Evolutionary conservation across 179 eudicot species (phyloP), one percentile per base, ranked within the genome.

Genomic region (Spinacia oleracea): DNA sequence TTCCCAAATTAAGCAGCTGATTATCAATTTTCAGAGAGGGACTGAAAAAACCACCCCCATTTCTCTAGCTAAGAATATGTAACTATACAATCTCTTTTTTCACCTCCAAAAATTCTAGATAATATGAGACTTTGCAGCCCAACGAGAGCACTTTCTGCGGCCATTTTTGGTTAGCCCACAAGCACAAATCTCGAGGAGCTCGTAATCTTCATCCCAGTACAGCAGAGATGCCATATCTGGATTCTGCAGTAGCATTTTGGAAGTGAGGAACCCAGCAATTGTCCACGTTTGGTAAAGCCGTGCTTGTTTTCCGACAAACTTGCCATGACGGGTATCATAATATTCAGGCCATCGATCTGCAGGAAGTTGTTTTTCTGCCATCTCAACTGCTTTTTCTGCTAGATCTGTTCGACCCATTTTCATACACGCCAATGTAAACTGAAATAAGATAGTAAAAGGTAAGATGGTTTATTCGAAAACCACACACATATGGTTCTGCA

Each of bases 341-440:
- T 93, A 90, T 84, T 93, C 98, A 32, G 98, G 98, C 97, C 98
- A 93, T 8, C 82, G 75, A 74, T 93, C 97, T 9, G 16, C 67
- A 6, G 81, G 80, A 53, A 93, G 97, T 81, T 86, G 84, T 82
- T 89, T 84, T 79, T 93, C 98, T 29, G 90, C 95, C 70, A 89
- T 71, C 63, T 77, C 86, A 11, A 92, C 77, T 2, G 98, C 98
- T 76, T 90, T 90, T 73, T 84, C 87, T 11, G 98, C 98, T 70
- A 93, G 78, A 67, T 92, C 93, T 62, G 93, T 90, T 48, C 87
- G 82, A 32, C 87, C 92, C 98, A 93, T 90, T 86, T 93, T 93
- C 32, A 91, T 90, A 90, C 98, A 92, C 34, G 97, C 98, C 73
- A 93, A 76, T 59, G 97, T 91, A 86, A 93, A 92, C 98, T 91